Evolutionary conservation across 1,139 yeast species (phyloP).

Genomic region (Pichia sp.): DNA sequence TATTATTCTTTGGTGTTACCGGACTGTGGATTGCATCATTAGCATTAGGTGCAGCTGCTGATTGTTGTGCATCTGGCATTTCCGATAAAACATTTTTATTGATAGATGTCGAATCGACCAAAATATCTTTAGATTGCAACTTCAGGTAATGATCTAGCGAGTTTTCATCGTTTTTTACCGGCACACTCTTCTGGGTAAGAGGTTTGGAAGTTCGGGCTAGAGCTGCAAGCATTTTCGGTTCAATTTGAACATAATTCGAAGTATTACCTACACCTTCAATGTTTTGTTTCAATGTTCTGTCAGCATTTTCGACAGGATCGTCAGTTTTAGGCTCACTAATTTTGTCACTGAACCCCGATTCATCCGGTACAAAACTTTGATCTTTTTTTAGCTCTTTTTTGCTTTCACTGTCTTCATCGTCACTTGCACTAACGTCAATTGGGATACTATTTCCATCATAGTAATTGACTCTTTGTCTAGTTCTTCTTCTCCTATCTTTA

Average conservation of each 20-base stretch:
- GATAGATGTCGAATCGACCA: too few relatives aligned
- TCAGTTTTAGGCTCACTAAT: not conserved
- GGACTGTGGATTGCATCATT: too few relatives aligned
- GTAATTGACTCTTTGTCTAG: conserved; percentile 10
- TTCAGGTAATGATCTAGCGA: too few relatives aligned
- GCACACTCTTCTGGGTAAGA: too few relatives aligned
- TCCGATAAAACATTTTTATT: too few relatives aligned
- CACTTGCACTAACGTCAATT: conserved; percentile 1
- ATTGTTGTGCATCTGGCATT: too few relatives aligned
- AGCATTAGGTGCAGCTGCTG: too few relatives aligned
- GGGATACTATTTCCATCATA: conserved; percentile 7
- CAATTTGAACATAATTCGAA: not conserved
- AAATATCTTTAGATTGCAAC: too few relatives aligned
- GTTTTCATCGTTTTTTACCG: too few relatives aligned
- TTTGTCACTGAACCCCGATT: not conserved
- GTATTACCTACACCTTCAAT: not conserved
- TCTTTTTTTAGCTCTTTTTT: conserved; percentile 2
- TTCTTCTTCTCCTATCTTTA: conserved; percentile 4
- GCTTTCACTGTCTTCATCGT: conserved; percentile 2
- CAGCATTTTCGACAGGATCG: not conserved
- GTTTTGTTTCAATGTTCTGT: not conserved
- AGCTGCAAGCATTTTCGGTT: not conserved
- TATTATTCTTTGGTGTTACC: too few relatives aligned
- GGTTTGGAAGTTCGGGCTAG: too few relatives aligned
- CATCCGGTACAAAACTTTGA: not conserved